phyloP scores from a whole-genome alignment of 1,284 basidiomycete genomes.

The Boletus nobilissimus region DNA sequence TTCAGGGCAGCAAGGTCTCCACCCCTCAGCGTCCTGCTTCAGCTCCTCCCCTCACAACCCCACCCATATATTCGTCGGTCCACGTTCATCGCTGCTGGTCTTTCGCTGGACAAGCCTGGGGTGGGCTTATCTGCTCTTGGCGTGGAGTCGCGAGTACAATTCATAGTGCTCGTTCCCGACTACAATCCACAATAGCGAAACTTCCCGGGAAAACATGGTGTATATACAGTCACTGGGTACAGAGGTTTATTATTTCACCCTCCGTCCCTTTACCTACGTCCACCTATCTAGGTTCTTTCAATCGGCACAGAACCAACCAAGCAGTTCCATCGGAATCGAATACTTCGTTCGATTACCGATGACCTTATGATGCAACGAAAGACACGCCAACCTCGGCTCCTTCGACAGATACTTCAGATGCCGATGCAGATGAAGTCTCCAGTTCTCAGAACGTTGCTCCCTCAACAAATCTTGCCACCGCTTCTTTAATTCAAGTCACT shows the following conservation, averaged over 20 bases:
- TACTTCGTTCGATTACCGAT: constrained; percentile 15
- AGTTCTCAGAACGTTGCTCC: neutral
- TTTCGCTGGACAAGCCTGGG: constrained; percentile 66
- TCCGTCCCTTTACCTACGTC: constrained; percentile 18
- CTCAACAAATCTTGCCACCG: constrained; percentile 10
- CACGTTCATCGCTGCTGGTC: constrained; percentile 77
- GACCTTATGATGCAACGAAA: constrained; percentile 1
- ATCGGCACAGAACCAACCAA: constrained; percentile 33
- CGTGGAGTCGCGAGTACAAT: constrained; percentile 66
- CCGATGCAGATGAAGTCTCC: neutral
- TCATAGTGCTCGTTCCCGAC: constrained; percentile 53
- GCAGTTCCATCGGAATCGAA: constrained; percentile 18
- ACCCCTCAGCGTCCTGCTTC: constrained; percentile 40
- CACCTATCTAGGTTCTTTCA: constrained; percentile 21
- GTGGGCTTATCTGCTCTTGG: constrained; percentile 74
- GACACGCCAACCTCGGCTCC: constrained; percentile 18
- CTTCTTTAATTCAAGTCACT: constrained; percentile 47
- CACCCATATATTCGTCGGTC: constrained; percentile 62
- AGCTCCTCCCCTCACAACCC: constrained; percentile 39
- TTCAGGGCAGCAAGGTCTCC: constrained; percentile 36
- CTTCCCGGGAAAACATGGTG: constrained; percentile 17
- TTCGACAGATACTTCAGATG: neutral
- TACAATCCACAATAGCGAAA: constrained; percentile 36
- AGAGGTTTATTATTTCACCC: constrained; percentile 1
- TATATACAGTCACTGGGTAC: constrained; percentile 36